phyloP scores from a whole-genome alignment of 2,329 filamentous ascomycete genomes.

The Bipolaris zeicola region DNA sequence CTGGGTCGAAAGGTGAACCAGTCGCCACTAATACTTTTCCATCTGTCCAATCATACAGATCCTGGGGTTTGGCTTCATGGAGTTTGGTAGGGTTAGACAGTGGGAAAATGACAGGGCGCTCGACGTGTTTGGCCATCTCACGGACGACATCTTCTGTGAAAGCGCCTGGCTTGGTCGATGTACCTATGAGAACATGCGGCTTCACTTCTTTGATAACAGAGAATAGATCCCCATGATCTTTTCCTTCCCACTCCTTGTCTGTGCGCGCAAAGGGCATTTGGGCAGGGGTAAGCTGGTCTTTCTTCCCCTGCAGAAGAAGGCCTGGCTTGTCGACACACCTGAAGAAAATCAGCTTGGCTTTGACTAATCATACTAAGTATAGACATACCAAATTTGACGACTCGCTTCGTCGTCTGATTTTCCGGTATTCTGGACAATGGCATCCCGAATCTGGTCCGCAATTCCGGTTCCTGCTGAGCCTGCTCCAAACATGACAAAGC shows the following conservation, averaged over 20 bases:
- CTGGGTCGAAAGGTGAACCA: slow-evolving; percentile 79
- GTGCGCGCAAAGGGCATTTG: slow-evolving; percentile 71
- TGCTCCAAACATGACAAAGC: slow-evolving; percentile 77
- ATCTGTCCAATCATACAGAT: slow-evolving; percentile 78
- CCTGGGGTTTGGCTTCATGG: slow-evolving; percentile 79
- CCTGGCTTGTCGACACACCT: slow-evolving; percentile 85
- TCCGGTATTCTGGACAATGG: slow-evolving; percentile 70
- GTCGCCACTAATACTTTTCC: slow-evolving; percentile 81
- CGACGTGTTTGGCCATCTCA: slow-evolving; percentile 75
- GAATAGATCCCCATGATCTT: slow-evolving; percentile 63
- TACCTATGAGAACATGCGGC: slow-evolving; percentile 83
- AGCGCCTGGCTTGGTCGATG: slow-evolving; percentile 75
- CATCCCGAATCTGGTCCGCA: slow-evolving; percentile 81
- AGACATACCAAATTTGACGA: slow-evolving; percentile 73
- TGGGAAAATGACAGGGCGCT: slow-evolving; percentile 84
- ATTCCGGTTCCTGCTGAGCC: slow-evolving; percentile 85
- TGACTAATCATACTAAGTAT: too few species aligned
- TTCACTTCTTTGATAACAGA: slow-evolving; percentile 72
- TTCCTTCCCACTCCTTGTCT: slow-evolving; percentile 66
- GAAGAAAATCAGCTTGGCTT: slow-evolving; percentile 14
- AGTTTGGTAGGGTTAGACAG: slow-evolving; percentile 84
- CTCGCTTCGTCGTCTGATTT: slow-evolving; percentile 75
- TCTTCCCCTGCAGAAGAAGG: slow-evolving; percentile 68
- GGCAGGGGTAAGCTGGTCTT: slow-evolving; percentile 66
- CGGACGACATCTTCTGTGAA: slow-evolving; percentile 77